Base-by-base conservation (phyloP, 2,329 filamentous ascomycete species). In the Spiromastix sp. region DNA sequence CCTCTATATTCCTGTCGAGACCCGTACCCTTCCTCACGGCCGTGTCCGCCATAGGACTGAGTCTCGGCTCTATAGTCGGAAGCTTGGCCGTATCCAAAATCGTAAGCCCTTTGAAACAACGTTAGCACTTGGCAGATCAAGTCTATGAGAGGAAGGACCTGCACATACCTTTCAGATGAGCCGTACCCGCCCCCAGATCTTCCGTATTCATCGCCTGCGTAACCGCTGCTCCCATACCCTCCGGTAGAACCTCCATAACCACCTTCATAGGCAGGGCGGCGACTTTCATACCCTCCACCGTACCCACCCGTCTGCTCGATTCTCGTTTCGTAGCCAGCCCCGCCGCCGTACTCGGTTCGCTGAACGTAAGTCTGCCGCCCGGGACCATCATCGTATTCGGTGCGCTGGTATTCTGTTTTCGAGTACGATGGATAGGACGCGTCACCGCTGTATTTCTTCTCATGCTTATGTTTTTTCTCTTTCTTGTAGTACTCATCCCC, bases 1-100 rank as follows among this genome's bases (percentile, higher is more conserved):
- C n/a, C n/a, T n/a, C n/a, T n/a, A 10, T 33, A 20, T 31, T 31
- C 34, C 10, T 20, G 13, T 24, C 12, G 18, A 26, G 15, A 20
- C 5, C 27, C 37, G 21, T 42, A 42, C n/a, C 34, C 31, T n/a
- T n/a, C n/a, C n/a, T n/a, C n/a, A n/a, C n/a, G n/a, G 19, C 29
- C 9, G 20, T 19, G 17, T 10, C 2, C 13, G 30, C 30, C 30
- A 17, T 32, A 32, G 30, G 4, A n/a, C 4, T 29, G 11, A 11
- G 27, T 15, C 11, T 29, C 13, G 12, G 22, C 3, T 10, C 22
- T 25, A 12, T 25, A 25, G 22, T n/a, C n/a, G n/a, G n/a, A n/a
- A n/a, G n/a, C n/a, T n/a, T n/a, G n/a, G 21, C 21, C 21, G 21
- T 24, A 24, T 7, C 21, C 21, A 24, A n/a, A n/a, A n/a, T n/a